Evolutionary conservation across 2,329 filamentous ascomycete genomes (phyloP).

Genomic region (Fusarium nelsonii): DNA sequence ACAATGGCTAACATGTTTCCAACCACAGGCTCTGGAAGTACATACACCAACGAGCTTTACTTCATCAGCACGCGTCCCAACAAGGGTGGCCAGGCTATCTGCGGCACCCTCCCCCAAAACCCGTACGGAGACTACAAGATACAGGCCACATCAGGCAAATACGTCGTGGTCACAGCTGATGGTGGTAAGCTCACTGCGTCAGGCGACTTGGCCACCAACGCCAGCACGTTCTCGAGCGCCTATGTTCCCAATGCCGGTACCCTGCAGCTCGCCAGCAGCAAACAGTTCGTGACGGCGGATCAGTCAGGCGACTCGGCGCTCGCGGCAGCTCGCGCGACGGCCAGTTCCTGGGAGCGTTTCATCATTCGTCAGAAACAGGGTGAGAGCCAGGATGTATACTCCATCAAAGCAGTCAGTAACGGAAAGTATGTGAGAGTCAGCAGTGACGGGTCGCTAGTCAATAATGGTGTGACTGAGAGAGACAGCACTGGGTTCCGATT

Average conservation of each 20-base stretch:
- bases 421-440: conserved; percentile 2
- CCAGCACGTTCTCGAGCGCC: background rate
- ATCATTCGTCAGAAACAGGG: background rate
- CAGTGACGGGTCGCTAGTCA: background rate
- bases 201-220: background rate
- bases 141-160: background rate
- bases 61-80: background rate
- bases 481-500: background rate
- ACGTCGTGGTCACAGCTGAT: background rate
- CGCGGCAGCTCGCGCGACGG: background rate
- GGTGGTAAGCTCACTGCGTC: background rate
- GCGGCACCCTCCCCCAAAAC: background rate
- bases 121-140: background rate
- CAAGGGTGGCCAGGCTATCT: background rate
- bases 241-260: background rate
- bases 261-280: background rate
- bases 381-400: background rate
- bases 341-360: background rate
- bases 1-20: background rate
- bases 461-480: background rate
- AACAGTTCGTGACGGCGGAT: background rate
- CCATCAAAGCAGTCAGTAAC: background rate
- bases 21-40: background rate
- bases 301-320: background rate
- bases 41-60: background rate